These are phyloP conservation scores for Mycocentrospora acerina DNA, from an alignment of 2,329 filamentous ascomycete species.

Conservation along the genomic window DNA sequence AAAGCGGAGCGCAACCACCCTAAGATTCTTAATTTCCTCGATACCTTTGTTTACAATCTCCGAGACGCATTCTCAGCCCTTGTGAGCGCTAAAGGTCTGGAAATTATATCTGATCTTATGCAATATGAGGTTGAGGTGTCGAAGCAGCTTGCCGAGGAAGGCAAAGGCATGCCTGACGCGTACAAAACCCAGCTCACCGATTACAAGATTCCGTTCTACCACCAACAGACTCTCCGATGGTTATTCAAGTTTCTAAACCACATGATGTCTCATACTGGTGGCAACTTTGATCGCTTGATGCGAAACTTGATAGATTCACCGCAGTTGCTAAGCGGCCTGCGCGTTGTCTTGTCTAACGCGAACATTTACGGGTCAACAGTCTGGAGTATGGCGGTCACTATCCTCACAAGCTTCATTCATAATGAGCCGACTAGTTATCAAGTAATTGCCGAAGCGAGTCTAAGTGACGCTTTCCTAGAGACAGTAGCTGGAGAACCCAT, in stretches of 20 bases:
- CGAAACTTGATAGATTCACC: conserved; percentile 94
- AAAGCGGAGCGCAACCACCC: conserved; percentile 83
- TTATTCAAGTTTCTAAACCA: conserved; percentile 95
- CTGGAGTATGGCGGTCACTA: conserved; percentile 91
- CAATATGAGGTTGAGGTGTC: conserved; percentile 75
- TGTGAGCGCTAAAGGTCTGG: conserved; percentile 79
- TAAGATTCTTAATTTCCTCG: conserved; percentile 82
- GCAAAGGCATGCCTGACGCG: conserved; percentile 69
- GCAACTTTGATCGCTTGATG: conserved; percentile 84
- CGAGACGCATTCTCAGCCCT: conserved; percentile 82
- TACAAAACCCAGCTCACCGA: conserved; percentile 84
- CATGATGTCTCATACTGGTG: conserved; percentile 80
- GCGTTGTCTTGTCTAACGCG: conserved; percentile 78
- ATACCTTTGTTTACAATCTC: conserved; percentile 82
- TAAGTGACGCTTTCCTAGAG: conserved; percentile 83
- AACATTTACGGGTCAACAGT: conserved; percentile 84
- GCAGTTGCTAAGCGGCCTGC: conserved; percentile 75
- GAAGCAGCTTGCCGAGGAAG: conserved; percentile 64
- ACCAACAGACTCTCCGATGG: conserved; percentile 91
- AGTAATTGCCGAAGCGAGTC: conserved; percentile 88
- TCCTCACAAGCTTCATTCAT: conserved; percentile 95
- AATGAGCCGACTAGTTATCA: conserved; percentile 98
- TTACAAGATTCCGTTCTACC: conserved; percentile 89
- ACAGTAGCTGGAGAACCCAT: conserved; percentile 62
- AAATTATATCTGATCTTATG: conserved; percentile 85